Base-by-base conservation (phyloP, 805 yeast species). In the Lipomyces oligophaga region DNA sequence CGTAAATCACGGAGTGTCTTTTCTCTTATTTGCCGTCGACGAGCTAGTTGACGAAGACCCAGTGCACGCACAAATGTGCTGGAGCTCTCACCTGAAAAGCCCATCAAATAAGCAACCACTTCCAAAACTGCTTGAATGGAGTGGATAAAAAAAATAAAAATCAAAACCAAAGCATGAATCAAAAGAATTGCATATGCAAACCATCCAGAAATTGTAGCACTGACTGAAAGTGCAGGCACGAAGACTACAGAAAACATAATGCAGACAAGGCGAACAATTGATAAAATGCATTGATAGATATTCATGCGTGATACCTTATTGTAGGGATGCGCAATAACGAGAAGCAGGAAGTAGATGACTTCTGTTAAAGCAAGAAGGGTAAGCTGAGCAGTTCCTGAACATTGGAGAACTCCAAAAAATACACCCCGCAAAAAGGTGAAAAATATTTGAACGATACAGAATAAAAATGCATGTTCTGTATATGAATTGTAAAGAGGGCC, bases 321-420 rank as follows among this genome's bases (percentile, higher is more conserved):
- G 38, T 34, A 66, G 15, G 66, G 69, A 28, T 51, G 59, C 27
- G 49, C 43, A n/a, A 34, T 44, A 33, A 45, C 34, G 10, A 62
- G 30, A 4, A 55, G 47, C 8, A 56, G 28, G 19, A 62, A 47
- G 28, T 43, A 49, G 19, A 48, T 46, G 20, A 61, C 40, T 40
- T 66, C 70, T 8, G 56, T 26, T 8, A 59, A 40, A 4, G 65
- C 63, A 20, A 66, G 54, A 3, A 66, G 28, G 0, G 57, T 46
- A n/a, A 66, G 46, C 42, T 66, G 69, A 1, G 70, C 68, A 4
- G 60, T 43, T 6, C 69, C 70, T 1, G 67, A 61, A 4, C 40
- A 38, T 41, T 66, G 68, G 5, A 60, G 38, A 2, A 58, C 65
- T 1, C 69, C 69, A 36, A 66, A 43, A 2, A 60, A 47, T 20